These are phyloP conservation scores for Triticum urartu DNA, from an alignment of 176 grass and related monocot species.

Conservation along the genomic window DNA sequence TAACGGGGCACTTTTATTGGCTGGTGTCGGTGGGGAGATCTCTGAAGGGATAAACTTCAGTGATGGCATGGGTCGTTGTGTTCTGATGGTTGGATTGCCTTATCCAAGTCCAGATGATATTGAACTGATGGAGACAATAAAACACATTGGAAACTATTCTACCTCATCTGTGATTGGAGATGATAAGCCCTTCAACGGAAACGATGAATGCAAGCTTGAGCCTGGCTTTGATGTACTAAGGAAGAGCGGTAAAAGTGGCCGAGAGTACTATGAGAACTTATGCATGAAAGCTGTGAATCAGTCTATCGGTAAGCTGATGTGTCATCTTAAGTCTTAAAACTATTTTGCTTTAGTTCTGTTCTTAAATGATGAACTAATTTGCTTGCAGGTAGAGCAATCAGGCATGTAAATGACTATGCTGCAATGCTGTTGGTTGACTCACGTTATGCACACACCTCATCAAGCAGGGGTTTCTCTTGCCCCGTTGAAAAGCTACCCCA, in stretches of 20 bases:
- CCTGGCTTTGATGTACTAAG: constrained; percentile 67
- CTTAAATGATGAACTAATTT: constrained; percentile 18
- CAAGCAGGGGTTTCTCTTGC: constrained; percentile 33
- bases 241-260: constrained; percentile 64
- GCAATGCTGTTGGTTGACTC: constrained; percentile 87
- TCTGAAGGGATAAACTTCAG: constrained; percentile 98
- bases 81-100: constrained; percentile 93
- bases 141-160: constrained; percentile 72
- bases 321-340: not conserved
- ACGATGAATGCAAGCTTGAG: constrained; percentile 53
- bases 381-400: constrained; percentile 88
- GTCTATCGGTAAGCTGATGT: constrained; percentile 69
- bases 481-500: constrained; percentile 80
- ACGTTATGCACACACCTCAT: constrained; percentile 51
- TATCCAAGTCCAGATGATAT: constrained; percentile 90
- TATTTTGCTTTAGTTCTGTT: constrained; percentile 15
- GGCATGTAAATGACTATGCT: constrained; percentile 96
- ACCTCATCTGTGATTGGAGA: constrained; percentile 9
- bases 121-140: constrained; percentile 85
- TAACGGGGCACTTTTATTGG: constrained; percentile 80
- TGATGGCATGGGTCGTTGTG: constrained; percentile 90
- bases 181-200: constrained; percentile 27
- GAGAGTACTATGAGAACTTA: constrained; percentile 93
- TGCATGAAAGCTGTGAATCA: constrained; percentile 99
- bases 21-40: constrained; percentile 92